These are phyloP conservation scores for Chlorencoelia australis DNA, from an alignment of 2,329 filamentous ascomycete species.

Conservation along the genomic window DNA sequence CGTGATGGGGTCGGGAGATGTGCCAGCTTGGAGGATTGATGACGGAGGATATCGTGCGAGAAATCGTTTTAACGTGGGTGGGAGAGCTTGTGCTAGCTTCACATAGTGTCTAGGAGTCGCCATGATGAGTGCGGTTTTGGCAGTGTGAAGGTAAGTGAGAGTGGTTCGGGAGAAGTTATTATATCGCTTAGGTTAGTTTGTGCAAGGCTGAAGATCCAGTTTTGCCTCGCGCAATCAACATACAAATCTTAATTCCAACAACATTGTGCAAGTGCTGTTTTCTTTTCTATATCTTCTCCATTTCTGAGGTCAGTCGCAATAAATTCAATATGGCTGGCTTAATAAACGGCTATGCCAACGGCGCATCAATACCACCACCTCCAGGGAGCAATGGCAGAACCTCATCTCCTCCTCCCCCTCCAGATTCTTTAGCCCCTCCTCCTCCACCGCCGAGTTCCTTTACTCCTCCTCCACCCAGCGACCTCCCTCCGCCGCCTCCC, in stretches of 20 bases:
- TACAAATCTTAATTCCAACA: too few species aligned
- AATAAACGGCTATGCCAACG: slow-evolving; percentile 15
- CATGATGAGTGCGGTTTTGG: slow-evolving; percentile 11
- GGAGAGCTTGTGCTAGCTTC: slow-evolving; percentile 60
- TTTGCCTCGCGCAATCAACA: too few species aligned
- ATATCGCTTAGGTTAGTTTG: slow-evolving; percentile 7
- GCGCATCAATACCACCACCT: slow-evolving; percentile 17
- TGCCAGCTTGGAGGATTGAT: slow-evolving; percentile 38
- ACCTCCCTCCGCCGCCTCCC: slow-evolving; percentile 27
- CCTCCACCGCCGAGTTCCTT: slow-evolving; percentile 29
- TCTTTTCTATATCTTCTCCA: too few species aligned
- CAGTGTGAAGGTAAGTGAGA: slow-evolving; percentile 6
- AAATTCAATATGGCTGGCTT: slow-evolving; percentile 15
- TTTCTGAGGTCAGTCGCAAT: too few species aligned
- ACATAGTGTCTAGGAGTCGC: slow-evolving; percentile 25
- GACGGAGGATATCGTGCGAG: slow-evolving; percentile 80
- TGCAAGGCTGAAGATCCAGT: too few species aligned
- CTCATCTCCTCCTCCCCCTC: slow-evolving; percentile 30
- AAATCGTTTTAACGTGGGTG: slow-evolving; percentile 71
- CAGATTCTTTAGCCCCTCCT: slow-evolving; percentile 30
- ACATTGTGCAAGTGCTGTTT: too few species aligned
- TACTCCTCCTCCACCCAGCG: slow-evolving; percentile 22
- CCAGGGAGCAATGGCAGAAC: slow-evolving; percentile 19
- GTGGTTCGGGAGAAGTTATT: slow-evolving; percentile 1
- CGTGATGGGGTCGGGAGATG: slow-evolving; percentile 14